A percentile compares a stretch with the other conserved stretches of the same genome.
phyloP scores from a whole-genome alignment of 768 basidiomycete genomes.

The Kwoniella sp. region DNA sequence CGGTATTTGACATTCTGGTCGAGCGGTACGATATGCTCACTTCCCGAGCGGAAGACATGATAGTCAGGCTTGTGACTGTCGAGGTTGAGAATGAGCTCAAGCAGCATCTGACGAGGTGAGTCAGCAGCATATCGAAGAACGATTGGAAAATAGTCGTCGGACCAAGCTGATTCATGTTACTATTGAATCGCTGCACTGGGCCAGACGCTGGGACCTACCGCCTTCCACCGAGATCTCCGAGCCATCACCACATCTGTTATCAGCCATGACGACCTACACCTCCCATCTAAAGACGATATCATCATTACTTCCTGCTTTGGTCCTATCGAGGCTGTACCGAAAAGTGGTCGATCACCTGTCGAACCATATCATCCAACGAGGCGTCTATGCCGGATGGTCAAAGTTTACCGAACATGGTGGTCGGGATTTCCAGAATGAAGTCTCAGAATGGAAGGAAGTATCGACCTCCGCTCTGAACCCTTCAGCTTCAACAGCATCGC shows the following conservation, averaged over 20 bases:
- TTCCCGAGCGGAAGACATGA: constrained; percentile 80
- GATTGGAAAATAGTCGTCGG: not conserved
- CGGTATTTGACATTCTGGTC: constrained; percentile 79
- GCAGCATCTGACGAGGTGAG: constrained; percentile 67
- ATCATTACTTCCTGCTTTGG: constrained; percentile 65
- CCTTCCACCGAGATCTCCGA: constrained; percentile 56
- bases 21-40: constrained; percentile 66
- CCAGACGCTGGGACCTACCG: constrained; percentile 54
- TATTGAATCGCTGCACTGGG: constrained; percentile 12
- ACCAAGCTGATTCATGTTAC: not conserved
- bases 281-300: constrained; percentile 74
- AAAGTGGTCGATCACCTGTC: constrained; percentile 70
- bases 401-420: constrained; percentile 67
- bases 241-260: constrained; percentile 72
- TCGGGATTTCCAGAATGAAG: constrained; percentile 69
- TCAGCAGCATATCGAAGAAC: constrained; percentile 36
- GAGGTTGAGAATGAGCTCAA: constrained; percentile 80
- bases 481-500: not conserved
- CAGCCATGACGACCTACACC: constrained; percentile 76
- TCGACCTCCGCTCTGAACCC: constrained; percentile 64
- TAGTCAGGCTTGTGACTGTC: constrained; percentile 75
- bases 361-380: constrained; percentile 79
- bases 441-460: constrained; percentile 78
- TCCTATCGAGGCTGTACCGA: constrained; percentile 70
- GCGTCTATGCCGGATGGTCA: constrained; percentile 74